Conservation (phyloP, 2,329 filamentous ascomycete genomes). For the Aspergillus sclerotialis region DNA sequence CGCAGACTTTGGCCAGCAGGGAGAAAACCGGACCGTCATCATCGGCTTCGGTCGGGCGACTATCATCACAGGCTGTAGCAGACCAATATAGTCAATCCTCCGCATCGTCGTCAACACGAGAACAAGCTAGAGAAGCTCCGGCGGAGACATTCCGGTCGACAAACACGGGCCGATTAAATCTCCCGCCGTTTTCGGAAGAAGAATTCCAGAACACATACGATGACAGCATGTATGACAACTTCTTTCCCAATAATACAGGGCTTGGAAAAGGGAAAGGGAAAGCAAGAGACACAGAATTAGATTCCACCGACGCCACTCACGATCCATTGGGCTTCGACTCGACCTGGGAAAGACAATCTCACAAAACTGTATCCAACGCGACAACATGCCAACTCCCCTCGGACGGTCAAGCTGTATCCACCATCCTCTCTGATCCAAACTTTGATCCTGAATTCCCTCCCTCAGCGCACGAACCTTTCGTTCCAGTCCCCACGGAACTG, state of each 20-base stretch:
- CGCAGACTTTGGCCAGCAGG: conserved; percentile 13
- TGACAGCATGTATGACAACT: conserved; percentile 1
- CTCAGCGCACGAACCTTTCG: conserved; percentile 18
- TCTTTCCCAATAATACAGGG: background rate
- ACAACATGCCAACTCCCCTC: conserved; percentile 6
- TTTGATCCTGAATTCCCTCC: conserved; percentile 24
- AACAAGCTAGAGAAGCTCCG: background rate
- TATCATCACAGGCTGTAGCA: conserved; percentile 8
- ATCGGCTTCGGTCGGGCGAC: conserved; percentile 8
- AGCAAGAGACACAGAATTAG: background rate
- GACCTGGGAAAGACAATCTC: no score
- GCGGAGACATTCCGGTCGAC: conserved; percentile 18
- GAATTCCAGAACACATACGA: conserved; percentile 16
- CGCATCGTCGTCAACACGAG: conserved; percentile 6
- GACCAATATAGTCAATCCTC: conserved; percentile 9
- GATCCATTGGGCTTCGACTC: conserved; percentile 8
- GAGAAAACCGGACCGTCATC: conserved; percentile 13
- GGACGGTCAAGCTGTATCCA: conserved; percentile 38
- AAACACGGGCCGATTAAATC: conserved; percentile 9
- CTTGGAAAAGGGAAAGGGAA: conserved; percentile 13
- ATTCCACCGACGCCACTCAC: background rate
- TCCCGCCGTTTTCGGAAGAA: conserved; percentile 13
- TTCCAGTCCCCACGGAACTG: conserved; percentile 14
- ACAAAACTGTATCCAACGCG: conserved; percentile 3
- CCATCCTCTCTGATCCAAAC: conserved; percentile 28